phyloP scores from a whole-genome alignment of 2,329 filamentous ascomycete species.

The Tolypocladium tundrense region DNA sequence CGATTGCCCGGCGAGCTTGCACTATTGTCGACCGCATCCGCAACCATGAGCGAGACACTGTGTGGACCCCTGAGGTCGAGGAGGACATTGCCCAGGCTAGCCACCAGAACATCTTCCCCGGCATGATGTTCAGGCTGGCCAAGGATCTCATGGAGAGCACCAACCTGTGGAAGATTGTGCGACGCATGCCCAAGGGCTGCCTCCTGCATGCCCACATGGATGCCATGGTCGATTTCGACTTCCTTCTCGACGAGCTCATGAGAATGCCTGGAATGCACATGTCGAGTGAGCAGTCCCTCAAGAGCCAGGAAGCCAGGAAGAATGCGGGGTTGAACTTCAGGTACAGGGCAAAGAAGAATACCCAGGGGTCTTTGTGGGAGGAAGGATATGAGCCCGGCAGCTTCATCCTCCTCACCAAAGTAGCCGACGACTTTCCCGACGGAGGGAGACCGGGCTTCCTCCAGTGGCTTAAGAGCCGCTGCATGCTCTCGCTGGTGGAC shows the following conservation, averaged over 20 bases:
- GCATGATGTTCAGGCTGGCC: conserved; percentile 87
- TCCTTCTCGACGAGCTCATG: conserved; percentile 63
- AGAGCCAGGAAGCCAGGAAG: conserved; percentile 39
- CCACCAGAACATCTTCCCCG: conserved; percentile 63
- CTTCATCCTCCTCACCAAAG: conserved; percentile 47
- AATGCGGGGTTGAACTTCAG: conserved; percentile 51
- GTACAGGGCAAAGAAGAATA: conserved; percentile 37
- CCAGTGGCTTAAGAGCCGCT: conserved; percentile 64
- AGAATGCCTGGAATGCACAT: conserved; percentile 66
- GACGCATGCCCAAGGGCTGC: conserved; percentile 79
- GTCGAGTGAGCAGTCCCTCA: conserved; percentile 46
- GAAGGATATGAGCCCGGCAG: conserved; percentile 48
- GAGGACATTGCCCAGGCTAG: conserved; percentile 53
- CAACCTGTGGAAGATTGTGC: conserved; percentile 75
- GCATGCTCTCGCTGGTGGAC: conserved; percentile 61
- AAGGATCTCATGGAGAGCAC: conserved; percentile 80
- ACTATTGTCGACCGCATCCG: conserved; percentile 73
- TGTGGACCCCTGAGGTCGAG: conserved; percentile 69
- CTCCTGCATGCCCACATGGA: conserved; percentile 82
- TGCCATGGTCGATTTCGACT: conserved; percentile 83
- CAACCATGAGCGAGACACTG: conserved; percentile 59
- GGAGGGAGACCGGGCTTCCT: conserved; percentile 64
- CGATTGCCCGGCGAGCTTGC: conserved; percentile 67
- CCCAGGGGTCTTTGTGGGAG: conserved; percentile 52
- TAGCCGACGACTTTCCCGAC: conserved; percentile 65